Evolutionary conservation across 164 flowering plant genomes (phyloP), one percentile per base, ranked within the genome.

Genomic region (Umbilicus rupestris): DNA sequence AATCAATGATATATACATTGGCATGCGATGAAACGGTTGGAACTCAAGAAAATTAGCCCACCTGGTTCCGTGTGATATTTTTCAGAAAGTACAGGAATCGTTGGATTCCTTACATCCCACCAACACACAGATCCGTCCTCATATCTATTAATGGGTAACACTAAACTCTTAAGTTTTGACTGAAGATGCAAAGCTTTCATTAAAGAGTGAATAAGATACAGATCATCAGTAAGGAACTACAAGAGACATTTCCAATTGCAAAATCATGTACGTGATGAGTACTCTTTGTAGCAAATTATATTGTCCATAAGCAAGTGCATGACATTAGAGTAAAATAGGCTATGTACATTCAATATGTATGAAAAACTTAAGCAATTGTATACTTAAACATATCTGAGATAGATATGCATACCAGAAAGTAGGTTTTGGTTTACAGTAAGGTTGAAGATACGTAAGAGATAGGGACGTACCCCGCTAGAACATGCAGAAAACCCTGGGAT

Each of bases 11-110:
- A 71, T 45, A 37, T 47, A 44, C 49, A 42, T 41, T 46, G 12
- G 42, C 19, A 50, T 35, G 26, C 12, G 59, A 2, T 22, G 29
- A 39, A 16, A 5, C 22, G 11, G 28, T 50, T 7, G 8, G 41
- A 42, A 7, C 57, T 44, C 37, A 30, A 59, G 19, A 19, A 15
- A 11, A 62, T 7, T 68, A 44, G 31, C 66, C 68, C 16, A 87
- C 97, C 96, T 80, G 98, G 92, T 68, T 93, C 98, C 33, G 88
- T 78, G 75, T 90, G 97, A 78, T 79, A 81, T 73, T 84, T 90
- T 31, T 82, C 91, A 70, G 84, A 74, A 72, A 85, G 77, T 66
- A 89, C 14, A 30, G 97, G 95, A 73, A 72, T 58, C 42, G 76
- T 79, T 5, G 89, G 82, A 69, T 85, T 89, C 72, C 98, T 80